These are phyloP conservation scores for Henckelia pumila DNA, from an alignment of 257 asterid genomes.

Conservation along the genomic window DNA sequence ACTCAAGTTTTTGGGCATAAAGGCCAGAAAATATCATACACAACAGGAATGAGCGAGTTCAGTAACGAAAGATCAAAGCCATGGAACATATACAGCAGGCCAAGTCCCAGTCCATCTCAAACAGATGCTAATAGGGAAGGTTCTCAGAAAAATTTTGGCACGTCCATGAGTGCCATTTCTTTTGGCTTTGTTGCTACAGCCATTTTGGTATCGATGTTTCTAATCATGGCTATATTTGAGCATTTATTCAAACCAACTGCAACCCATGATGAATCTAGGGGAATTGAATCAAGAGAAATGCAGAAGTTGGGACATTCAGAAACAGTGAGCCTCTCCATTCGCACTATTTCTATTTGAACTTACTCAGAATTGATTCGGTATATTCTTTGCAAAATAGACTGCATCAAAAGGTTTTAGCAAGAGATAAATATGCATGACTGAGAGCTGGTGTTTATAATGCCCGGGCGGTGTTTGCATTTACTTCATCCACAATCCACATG, in stretches of 20 bases:
- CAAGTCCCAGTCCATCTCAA: slow-evolving; percentile 48
- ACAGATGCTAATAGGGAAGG: slow-evolving; percentile 37
- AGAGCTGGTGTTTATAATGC: neutral
- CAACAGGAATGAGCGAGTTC: slow-evolving; percentile 45
- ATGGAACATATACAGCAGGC: slow-evolving; percentile 49
- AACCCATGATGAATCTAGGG: slow-evolving; percentile 2
- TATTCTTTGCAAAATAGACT: neutral
- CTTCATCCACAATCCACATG: neutral
- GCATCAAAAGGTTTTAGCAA: neutral
- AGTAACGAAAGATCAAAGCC: slow-evolving; percentile 44
- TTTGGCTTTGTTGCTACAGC: slow-evolving; percentile 91
- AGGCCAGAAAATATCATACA: neutral
- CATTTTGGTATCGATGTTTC: slow-evolving; percentile 71
- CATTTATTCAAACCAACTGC: slow-evolving; percentile 43
- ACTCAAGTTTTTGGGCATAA: neutral
- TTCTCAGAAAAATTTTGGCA: slow-evolving; percentile 59
- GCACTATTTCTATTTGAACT: neutral
- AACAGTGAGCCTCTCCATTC: slow-evolving; percentile 28
- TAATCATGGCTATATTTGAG: slow-evolving; percentile 86
- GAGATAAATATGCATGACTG: neutral
- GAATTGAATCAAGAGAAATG: slow-evolving; percentile 31
- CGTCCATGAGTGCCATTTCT: slow-evolving; percentile 80
- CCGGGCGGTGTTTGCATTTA: neutral
- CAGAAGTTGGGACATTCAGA: slow-evolving; percentile 38
- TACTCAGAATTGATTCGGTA: neutral